These are phyloP conservation scores for Myxozyma neglecta DNA, from an alignment of 805 yeast species.

Conservation along the genomic window DNA sequence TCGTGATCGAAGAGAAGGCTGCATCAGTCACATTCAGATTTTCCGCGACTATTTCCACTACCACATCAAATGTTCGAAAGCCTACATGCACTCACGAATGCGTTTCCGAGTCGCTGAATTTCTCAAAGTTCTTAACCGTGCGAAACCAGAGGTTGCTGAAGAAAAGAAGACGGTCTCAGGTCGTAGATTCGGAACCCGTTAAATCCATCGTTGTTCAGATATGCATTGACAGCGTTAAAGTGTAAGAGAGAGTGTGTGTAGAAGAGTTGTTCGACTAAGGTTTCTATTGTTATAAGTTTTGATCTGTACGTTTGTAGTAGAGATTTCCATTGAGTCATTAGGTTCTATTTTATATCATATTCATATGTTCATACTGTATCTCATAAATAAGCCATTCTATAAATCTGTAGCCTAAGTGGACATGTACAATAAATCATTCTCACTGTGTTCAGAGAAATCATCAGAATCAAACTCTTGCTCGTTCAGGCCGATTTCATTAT, in stretches of 20 bases:
- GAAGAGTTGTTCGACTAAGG: not conserved
- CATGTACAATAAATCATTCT: not conserved
- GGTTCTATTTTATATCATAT: not conserved
- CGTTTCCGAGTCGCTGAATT: slow-evolving; percentile 91
- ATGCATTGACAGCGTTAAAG: too few relatives aligned
- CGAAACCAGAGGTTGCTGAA: slow-evolving; percentile 82
- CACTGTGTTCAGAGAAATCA: not conserved
- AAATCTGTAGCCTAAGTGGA: not conserved
- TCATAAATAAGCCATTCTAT: too few relatives aligned
- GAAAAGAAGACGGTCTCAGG: slow-evolving; percentile 76
- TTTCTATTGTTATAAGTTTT: not conserved
- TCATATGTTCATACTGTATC: too few relatives aligned
- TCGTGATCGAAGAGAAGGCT: slow-evolving; percentile 63
- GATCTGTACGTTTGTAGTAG: not conserved
- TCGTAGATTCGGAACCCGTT: slow-evolving; percentile 52
- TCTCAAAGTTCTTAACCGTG: slow-evolving; percentile 92
- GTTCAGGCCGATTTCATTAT: not conserved
- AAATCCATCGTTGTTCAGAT: not conserved
- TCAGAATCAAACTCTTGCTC: not conserved
- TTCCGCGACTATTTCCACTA: slow-evolving; percentile 98
- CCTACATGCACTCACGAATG: slow-evolving; percentile 98
- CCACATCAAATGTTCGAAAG: slow-evolving; percentile 97
- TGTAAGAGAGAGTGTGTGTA: not conserved
- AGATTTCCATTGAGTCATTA: not conserved
- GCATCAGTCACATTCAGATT: slow-evolving; percentile 85